A percentile compares a stretch with the other conserved stretches of the same genome.
phyloP scores from a whole-genome alignment of 345 rosid species.

The Sisymbrium altissimum region DNA sequence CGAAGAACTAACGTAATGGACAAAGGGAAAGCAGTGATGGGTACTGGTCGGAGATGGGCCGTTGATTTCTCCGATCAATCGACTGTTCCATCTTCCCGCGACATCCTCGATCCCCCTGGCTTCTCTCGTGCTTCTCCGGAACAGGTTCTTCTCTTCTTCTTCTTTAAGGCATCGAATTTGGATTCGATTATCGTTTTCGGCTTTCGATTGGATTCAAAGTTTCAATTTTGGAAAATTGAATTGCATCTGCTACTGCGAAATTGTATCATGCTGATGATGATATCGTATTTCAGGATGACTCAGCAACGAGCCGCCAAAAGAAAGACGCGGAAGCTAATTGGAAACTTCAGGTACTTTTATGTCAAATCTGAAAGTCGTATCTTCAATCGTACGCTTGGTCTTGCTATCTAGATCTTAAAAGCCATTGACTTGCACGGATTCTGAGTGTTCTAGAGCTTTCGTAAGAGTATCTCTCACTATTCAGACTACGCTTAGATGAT shows the following conservation, averaged over 20 bases:
- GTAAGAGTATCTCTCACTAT: too few relatives aligned
- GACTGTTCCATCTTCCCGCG: conserved; percentile 73
- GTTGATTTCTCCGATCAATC: conserved; percentile 93
- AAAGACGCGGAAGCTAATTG: conserved; percentile 97
- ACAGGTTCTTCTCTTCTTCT: conserved; percentile 44
- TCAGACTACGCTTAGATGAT: too few relatives aligned
- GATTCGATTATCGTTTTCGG: neutral
- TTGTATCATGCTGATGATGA: too few relatives aligned
- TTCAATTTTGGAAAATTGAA: conserved; percentile 1
- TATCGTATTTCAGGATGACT: conserved; percentile 95
- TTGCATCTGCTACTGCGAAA: neutral
- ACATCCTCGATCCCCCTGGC: conserved; percentile 90
- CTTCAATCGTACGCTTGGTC: conserved; percentile 2
- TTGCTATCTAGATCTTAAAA: neutral
- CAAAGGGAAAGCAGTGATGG: conserved; percentile 96
- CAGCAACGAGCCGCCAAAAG: conserved; percentile 74
- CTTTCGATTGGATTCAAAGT: neutral
- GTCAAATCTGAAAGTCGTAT: neutral
- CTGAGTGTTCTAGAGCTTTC: neutral
- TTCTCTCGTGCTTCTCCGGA: conserved; percentile 83
- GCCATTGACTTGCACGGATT: conserved; percentile 1
- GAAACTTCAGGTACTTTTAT: conserved; percentile 84
- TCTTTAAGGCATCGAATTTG: neutral
- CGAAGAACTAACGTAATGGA: conserved; percentile 48
- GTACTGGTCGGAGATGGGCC: conserved; percentile 95